phyloP scores from a whole-genome alignment of 768 basidiomycete genomes.

The Auricularia sp. region DNA sequence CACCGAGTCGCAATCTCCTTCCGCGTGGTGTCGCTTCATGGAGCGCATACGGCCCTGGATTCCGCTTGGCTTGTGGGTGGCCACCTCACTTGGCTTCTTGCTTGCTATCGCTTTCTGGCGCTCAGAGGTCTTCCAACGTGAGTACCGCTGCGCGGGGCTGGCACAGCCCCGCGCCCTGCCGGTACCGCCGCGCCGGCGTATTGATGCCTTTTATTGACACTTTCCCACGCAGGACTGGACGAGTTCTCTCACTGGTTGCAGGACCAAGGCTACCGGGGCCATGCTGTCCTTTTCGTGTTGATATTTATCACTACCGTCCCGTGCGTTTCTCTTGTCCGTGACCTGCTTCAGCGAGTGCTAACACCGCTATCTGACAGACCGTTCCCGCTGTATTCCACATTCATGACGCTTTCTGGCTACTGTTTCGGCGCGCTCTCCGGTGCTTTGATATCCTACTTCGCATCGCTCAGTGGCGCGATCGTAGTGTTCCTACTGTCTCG shows the following conservation, averaged over 20 bases:
- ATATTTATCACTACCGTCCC: slow-evolving; percentile 81
- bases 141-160: slow-evolving; percentile 20
- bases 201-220: background rate
- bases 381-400: slow-evolving; percentile 83
- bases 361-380: slow-evolving; percentile 27
- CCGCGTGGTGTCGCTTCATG: slow-evolving; percentile 43
- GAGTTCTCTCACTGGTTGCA: slow-evolving; percentile 69
- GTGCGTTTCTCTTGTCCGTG: slow-evolving; percentile 35
- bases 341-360: background rate
- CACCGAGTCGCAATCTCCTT: background rate
- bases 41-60: slow-evolving; percentile 64
- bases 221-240: slow-evolving; percentile 56
- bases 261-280: slow-evolving; percentile 60
- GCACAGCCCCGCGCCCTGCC: slow-evolving; percentile 7
- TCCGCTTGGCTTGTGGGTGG: slow-evolving; percentile 65
- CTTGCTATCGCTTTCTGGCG: slow-evolving; percentile 78
- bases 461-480: slow-evolving; percentile 77
- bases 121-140: slow-evolving; percentile 72
- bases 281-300: slow-evolving; percentile 67
- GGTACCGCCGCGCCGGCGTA: background rate
- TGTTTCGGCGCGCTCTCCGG: slow-evolving; percentile 80
- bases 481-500: slow-evolving; percentile 77
- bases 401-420: slow-evolving; percentile 87
- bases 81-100: slow-evolving; percentile 69
- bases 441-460: slow-evolving; percentile 77